Evolutionary conservation across 1,284 basidiomycete species (phyloP), one percentile per base, ranked within the genome.

Genomic region (Cutaneotrichosporon mucoides): DNA sequence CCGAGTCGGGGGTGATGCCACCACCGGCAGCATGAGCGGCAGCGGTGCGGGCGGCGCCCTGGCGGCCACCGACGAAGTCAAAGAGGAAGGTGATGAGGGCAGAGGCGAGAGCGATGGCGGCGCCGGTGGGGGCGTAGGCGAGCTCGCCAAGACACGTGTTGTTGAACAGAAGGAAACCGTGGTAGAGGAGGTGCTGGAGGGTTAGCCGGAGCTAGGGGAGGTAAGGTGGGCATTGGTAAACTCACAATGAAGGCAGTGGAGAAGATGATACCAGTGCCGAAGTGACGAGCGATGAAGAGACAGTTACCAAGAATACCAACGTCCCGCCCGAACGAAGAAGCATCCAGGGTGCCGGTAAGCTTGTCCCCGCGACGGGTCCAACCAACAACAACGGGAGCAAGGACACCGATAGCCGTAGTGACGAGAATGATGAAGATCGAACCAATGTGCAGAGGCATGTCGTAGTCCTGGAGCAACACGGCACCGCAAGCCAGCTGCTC

Each of bases 71-170:
- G 8, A 80, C 12, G 50, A 71, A 79, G 66, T 79, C 79, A 56
- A 79, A 66, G 2, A 71, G 57, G 54, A 71, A 73, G 11, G 73
- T 71, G 52, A 75, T 33, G 46, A 76, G 58, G 0, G 67, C 65
- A 1, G 68, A 67, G 10, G 73, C 76, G 41, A 79, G 63, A 15
- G 72, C 60, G 53, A 81, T 80, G 3, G 80, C 79, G 0, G 80
- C 72, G 0, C 73, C 74, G 0, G 78, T 73, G 0, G 80, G 72
- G 49, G 80, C 79, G 66, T 76, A 81, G 1, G 60, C 58, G 7
- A 81, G 67, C n/a, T 78, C 68, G 2, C 80, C 78, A 24, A 81
- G 61, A 62, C 80, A 80, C 37, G 76, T 69, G 66, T 79, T 79
- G 56, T 63, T 57, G 59, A 75, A 73, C 71, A 72, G 73, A 63